phyloP scores from a whole-genome alignment of 2,329 filamentous ascomycete genomes.

The Trichoderma guizhouense region DNA sequence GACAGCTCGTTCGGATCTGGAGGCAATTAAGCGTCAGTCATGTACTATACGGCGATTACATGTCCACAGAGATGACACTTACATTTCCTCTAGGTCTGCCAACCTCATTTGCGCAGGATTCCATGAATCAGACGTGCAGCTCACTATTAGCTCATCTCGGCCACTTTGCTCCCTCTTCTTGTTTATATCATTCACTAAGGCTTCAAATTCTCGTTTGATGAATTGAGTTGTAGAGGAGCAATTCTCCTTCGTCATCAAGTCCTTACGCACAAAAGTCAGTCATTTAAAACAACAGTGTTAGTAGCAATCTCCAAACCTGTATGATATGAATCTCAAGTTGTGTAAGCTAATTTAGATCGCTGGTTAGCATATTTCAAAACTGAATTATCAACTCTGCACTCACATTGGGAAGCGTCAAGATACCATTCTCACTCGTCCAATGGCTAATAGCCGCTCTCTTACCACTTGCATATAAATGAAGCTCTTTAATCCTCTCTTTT shows the following conservation, averaged over 20 bases:
- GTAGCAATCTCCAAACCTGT: not conserved
- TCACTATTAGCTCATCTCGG: not conserved
- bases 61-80: not conserved
- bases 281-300: not conserved
- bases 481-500: not conserved
- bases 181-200: not conserved
- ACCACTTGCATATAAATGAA: not conserved
- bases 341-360: not conserved
- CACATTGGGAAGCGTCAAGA: not conserved
- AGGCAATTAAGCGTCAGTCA: not conserved
- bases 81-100: not conserved
- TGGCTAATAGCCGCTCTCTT: not conserved
- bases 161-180: not conserved
- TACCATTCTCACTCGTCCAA: not conserved
- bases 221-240: not conserved
- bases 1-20: not conserved
- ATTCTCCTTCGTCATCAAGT: not conserved
- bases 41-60: not conserved
- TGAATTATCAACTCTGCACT: not conserved
- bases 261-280: not conserved
- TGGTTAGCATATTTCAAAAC: not conserved
- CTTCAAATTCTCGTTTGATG: not conserved
- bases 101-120: not conserved
- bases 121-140: not conserved
- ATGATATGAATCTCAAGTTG: not conserved